Conservation (phyloP, 768 basidiomycete species). For the Hydnomerulius pinastri region DNA sequence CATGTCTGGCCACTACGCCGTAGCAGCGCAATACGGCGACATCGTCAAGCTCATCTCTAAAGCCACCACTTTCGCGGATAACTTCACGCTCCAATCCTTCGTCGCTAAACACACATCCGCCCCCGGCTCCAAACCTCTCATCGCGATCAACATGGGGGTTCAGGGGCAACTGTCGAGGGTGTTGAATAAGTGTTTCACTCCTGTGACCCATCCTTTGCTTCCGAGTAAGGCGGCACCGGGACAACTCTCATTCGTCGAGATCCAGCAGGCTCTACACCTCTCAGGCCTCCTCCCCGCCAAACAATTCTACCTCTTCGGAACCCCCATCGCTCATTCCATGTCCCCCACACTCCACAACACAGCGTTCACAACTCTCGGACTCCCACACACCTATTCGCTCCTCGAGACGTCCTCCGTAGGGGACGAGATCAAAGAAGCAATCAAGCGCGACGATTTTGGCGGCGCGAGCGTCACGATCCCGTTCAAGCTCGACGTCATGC, state of each 20-base stretch:
- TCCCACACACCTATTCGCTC: constrained; percentile 82
- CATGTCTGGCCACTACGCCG: constrained; percentile 69
- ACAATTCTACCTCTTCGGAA: constrained; percentile 86
- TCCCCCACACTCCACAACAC: constrained; percentile 95
- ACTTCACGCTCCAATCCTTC: constrained; percentile 77
- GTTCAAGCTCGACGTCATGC: constrained; percentile 88
- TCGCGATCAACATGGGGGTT: constrained; percentile 93
- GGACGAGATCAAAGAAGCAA: constrained; percentile 61
- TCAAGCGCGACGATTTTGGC: constrained; percentile 76
- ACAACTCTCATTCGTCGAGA: constrained; percentile 85
- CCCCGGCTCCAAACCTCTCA: constrained; percentile 84
- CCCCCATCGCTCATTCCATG: constrained; percentile 85
- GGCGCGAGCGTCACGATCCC: constrained; percentile 98
- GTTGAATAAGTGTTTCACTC: constrained; percentile 82
- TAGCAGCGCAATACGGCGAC: constrained; percentile 73
- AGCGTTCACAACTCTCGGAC: constrained; percentile 74
- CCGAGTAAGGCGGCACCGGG: constrained; percentile 90
- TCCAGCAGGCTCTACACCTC: constrained; percentile 79
- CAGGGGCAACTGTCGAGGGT: constrained; percentile 91
- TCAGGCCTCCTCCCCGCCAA: constrained; percentile 76
- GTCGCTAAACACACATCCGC: constrained; percentile 50
- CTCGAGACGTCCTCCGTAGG: constrained; percentile 72
- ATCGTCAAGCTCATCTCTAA: constrained; percentile 92
- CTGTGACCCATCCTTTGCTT: constrained; percentile 87
- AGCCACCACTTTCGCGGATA: constrained; percentile 73